Base-by-base conservation (phyloP, 345 rosid species). In the Citropsis articulata region DNA sequence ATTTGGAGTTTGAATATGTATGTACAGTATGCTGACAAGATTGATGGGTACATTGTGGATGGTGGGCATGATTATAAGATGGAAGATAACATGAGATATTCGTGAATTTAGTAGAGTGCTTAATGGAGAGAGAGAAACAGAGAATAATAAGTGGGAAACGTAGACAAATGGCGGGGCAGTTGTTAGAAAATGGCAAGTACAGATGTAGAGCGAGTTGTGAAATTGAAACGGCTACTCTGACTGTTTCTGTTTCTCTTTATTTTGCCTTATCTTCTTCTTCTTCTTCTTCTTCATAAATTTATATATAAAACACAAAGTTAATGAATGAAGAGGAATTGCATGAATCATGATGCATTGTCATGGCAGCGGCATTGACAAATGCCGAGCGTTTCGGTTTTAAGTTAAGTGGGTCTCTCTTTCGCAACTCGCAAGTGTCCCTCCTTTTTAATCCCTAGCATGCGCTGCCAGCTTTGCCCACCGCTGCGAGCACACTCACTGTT, bases 161-260 rank as follows among this genome's bases (percentile, higher is more conserved):
- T 0, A 36, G 24, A 24, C 31, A 65, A 12, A 50, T 65, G 62
- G 68, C 25, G 1, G 21, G 62, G 68, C 25, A 2, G 21, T 74
- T 18, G 36, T 10, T n/a, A 27, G 25, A 33, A 24, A n/a, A 70
- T 48, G 75, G 36, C 21, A 10, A 53, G 38, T 55, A 53, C 55
- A 45, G 5, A 65, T 65, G 69, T 65, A 28, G 38, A 36, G 27
- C 7, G 73, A 36, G 27, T 38, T 57, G 19, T 25, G 25, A 59
- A 10, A 67, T 33, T 57, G 66, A 57, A 67, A 57, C 73, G 73
- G 79, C 38, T 59, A 42, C 79, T 57, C 68, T 68, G 57, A 53
- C 57, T 19, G 21, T 53, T 53, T 53, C 22, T 18, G 2, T 53
- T 53, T 18, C 57, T 53, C 0, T 53, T 53, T 18, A 22, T 53